Evolutionary conservation across 108 stramenopile genomes (phyloP), one percentile per base, ranked within the genome.

Genomic region (Skeletonema marinoi): DNA sequence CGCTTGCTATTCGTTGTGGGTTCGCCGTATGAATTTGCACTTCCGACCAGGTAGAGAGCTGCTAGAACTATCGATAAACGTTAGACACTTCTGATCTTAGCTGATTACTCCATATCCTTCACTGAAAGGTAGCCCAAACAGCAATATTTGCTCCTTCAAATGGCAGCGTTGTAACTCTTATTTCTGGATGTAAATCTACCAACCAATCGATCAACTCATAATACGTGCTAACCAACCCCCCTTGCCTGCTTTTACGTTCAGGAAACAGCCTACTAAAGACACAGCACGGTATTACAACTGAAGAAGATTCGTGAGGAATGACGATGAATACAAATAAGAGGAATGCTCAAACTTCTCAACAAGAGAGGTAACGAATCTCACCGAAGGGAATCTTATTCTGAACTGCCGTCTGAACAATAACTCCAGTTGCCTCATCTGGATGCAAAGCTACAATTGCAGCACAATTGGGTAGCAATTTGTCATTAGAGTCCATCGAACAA

Each of bases 371-470:
- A 41, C 39, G 12, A 12, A 41, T 41, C 39, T 41, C 39, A 25
- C 88, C 83, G 68, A 96, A 90, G 3, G 96, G 96, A 30, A 88
- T 87, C 41, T 73, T 69, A 14, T 87, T 59, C 36, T 82, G 33
- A n/a, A 92, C 87, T 21, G 96, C 93, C 33, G 85, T 66, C 63
- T 89, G 78, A 16, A 96, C 92, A 38, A 93, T 81, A 16, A 82
- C 68, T 66, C 87, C 96, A 6, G 96, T 94, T 9, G 96, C 96
- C 73, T 96, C 92, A 63, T 96, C 96, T 0, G 96, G 93, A 75
- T 96, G 96, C 59, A 96, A 73, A 2, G 92, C 93, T 11, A 96
- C 88, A 32, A 94, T 83, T 0, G 92, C 92, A 44, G 73, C 81
- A 64, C 85, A 83, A 29, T 68, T 66, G 21, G 41, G 46, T 6